Base-by-base conservation (phyloP, 2,329 filamentous ascomycete genomes). In the Nemania serpens region DNA sequence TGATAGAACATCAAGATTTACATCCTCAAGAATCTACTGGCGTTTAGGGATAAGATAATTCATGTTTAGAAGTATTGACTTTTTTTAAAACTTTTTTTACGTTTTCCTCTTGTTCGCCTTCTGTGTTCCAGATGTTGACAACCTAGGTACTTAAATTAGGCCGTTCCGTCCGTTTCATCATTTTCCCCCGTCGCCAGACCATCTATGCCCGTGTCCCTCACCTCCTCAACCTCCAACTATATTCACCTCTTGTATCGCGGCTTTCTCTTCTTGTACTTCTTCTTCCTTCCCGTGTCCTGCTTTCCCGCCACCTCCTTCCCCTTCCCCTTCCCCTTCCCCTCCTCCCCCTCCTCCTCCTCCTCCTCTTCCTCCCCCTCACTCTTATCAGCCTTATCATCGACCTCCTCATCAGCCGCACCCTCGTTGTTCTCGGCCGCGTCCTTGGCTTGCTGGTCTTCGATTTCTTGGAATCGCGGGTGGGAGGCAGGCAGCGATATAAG, bases 1-100 rank as follows among this genome's bases (percentile, higher is more conserved):
- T 65, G 56, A 60, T 60, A 63, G 56, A 62, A 60, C 37, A 63
- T 58, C 45, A 57, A 45, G 60, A 54, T n/a, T 63, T 65, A 62
- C 46, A 20, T 53, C 50, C 62, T 51, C 15, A 60, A 42, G 46
- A 53, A 60, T 42, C 54, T 60, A 53, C 55, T n/a, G 47, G 42
- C 49, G 45, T 37, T 57, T 55, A 55, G 55, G 39, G 15, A 57
- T 46, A 57, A 36, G 45, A 22, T 45, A 58, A 39, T 55, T 29
- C 25, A 63, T 41, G 17, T 13, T 59, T 56, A 58, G 51, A 55
- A 36, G 47, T 37, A 50, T 50, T 39, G 13, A 47, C 3, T n/a
- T 48, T 47, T 34, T 48, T 29, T 29, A 5, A 13, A n/a, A n/a
- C n/a, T n/a, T n/a, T 22, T 48, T n/a, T 48, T 29, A 42, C 9